These are phyloP conservation scores for Cyclotella sp. DNA, from an alignment of 108 stramenopile genomes.

Conservation along the genomic window DNA sequence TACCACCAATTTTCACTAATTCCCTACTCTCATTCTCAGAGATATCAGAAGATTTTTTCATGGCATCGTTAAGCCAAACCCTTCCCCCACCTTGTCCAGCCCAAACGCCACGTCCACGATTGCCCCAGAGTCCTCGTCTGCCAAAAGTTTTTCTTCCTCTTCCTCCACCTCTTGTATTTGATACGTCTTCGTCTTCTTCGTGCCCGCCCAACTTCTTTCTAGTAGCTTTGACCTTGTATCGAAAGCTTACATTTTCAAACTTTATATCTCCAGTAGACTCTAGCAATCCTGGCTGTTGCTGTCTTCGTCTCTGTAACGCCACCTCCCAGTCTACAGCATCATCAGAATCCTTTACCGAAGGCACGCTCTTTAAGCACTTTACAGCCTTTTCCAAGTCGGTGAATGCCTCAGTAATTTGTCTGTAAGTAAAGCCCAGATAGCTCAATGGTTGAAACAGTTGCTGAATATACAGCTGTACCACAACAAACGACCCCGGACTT, in stretches of 20 bases:
- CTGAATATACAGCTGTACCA: conserved; percentile 56
- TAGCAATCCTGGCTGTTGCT: neutral
- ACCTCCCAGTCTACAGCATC: conserved; percentile 50
- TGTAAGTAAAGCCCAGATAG: conserved; percentile 47
- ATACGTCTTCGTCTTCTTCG: conserved; percentile 15
- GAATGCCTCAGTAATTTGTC: conserved; percentile 50
- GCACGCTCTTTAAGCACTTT: conserved; percentile 35
- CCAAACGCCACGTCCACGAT: conserved; percentile 26
- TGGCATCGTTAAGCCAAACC: conserved; percentile 32
- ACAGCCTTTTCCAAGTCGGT: conserved; percentile 58
- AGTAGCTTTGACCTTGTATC: conserved; percentile 38
- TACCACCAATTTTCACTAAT: conserved; percentile 36
- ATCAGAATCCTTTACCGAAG: conserved; percentile 44
- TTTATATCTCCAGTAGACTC: conserved; percentile 35
- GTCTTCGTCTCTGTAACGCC: conserved; percentile 5
- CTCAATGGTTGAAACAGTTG: conserved; percentile 52
- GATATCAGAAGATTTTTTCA: conserved; percentile 2
- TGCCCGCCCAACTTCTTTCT: conserved; percentile 40
- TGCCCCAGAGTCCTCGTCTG: conserved; percentile 40
- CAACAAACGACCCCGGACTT: conserved; percentile 50
- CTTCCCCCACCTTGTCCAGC: conserved; percentile 28
- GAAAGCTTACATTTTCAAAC: conserved; percentile 52
- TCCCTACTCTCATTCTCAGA: conserved; percentile 10
- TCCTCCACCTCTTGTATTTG: conserved; percentile 13
- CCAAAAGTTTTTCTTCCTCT: conserved; percentile 27